Conservation (phyloP, 176 grass and related monocot species). For the Cenchrus purpureus region DNA sequence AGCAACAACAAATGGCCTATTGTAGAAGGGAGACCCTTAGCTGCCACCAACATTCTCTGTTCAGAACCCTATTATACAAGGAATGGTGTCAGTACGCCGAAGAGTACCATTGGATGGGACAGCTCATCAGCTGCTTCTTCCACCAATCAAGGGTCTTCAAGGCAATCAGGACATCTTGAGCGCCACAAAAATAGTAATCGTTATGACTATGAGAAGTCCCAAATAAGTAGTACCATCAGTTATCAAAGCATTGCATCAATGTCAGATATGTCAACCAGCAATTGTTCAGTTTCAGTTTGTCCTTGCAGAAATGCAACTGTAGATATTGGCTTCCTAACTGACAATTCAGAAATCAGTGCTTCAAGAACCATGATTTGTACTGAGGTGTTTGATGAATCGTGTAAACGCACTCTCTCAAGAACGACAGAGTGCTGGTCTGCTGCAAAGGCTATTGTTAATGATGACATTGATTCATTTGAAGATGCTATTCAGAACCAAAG, state of each 20-base stretch:
- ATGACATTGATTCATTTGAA: conserved; percentile 33
- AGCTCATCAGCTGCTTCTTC: conserved; percentile 78
- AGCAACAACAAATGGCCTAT: conserved; percentile 68
- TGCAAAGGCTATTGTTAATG: conserved; percentile 41
- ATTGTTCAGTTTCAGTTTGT: conserved; percentile 49
- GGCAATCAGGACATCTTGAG: conserved; percentile 54
- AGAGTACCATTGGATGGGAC: conserved; percentile 55
- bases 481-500: conserved; percentile 40
- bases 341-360: conserved; percentile 46
- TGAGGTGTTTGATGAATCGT: conserved; percentile 39
- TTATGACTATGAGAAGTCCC: conserved; percentile 50
- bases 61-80: conserved; percentile 73
- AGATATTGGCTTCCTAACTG: conserved; percentile 44
- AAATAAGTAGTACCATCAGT: conserved; percentile 46
- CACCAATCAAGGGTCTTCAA: conserved; percentile 78
- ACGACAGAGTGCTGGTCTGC: conserved; percentile 40
- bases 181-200: conserved; percentile 50
- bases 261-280: conserved; percentile 70
- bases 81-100: conserved; percentile 53
- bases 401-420: conserved; percentile 38
- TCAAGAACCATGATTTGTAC: conserved; percentile 30
- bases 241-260: conserved; percentile 58
- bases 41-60: conserved; percentile 65
- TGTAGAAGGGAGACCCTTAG: conserved; percentile 58
- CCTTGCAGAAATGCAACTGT: conserved; percentile 49